Base-by-base conservation (phyloP, 2,329 filamentous ascomycete species). In the Calonectria honghensis region DNA sequence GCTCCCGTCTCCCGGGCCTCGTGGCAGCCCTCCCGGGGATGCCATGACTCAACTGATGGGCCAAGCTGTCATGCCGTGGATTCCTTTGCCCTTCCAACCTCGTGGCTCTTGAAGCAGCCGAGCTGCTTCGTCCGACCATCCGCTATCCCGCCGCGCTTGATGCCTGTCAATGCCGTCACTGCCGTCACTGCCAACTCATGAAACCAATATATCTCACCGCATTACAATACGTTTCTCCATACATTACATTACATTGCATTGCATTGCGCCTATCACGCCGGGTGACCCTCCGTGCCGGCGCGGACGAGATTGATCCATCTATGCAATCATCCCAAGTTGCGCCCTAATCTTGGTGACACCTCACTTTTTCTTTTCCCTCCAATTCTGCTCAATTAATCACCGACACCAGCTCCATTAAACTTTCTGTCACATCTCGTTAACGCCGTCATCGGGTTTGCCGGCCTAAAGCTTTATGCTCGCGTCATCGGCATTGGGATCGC, bases 131-230 rank as follows among this genome's bases (percentile, higher is more conserved):
- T 61, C 24, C 57, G 37, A 3, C 9, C 35, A 61, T 61, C 20
- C 14, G 20, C 13, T n/a, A 4, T 16, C 27, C 35, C 32, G n/a
- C 35, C n/a, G 35, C 57, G 35, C 57, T 39, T 61, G 35, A 61
- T 35, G 52, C 31, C 20, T 61, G 48, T 70, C 59, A 35, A 65
- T 65, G 29, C 48, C 59, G 41, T 64, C 61, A 64, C 61, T 64
- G 27, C 39, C 61, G 31, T 24, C 10, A 48, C 32, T 48, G 37
- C 59, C 48, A 57, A 39, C 48, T 52, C 27, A 65, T 54, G 37
- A 51, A 39, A 52, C 64, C 48, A 67, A 67, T 67, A 37, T 52
- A 39, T 39, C 48, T 29, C 61, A 64, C 37, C 29, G 41, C 45
- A 31, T 70, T 54, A 14, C 32, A 24, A 41, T 59, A 27, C 52